These are phyloP conservation scores for Lichtheimia ornata DNA, from an alignment of 371 early-diverging fungal genomes.

Conservation along the genomic window DNA sequence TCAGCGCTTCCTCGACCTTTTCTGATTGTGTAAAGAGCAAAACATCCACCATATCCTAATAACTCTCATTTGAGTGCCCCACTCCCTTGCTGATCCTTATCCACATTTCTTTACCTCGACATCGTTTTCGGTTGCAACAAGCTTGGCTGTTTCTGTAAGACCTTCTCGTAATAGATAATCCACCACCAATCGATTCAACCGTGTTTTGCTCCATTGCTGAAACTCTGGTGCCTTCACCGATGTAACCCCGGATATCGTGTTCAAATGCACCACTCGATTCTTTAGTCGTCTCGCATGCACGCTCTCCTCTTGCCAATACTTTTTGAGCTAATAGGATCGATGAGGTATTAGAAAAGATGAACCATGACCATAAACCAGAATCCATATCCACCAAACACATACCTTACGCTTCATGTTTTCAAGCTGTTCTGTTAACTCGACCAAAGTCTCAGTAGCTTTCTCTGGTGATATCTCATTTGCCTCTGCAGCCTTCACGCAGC, in stretches of 20 bases:
- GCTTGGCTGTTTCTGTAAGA: constrained; percentile 72
- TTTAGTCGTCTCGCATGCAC: constrained; percentile 66
- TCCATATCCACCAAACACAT: neutral
- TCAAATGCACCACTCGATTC: constrained; percentile 76
- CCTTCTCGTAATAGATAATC: constrained; percentile 94
- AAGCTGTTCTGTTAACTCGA: constrained; percentile 65
- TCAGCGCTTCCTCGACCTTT: constrained; percentile 77
- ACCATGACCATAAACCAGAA: no score
- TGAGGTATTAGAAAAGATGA: no score
- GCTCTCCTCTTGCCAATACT: constrained; percentile 77
- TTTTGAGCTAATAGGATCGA: no score
- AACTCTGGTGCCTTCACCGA: constrained; percentile 68
- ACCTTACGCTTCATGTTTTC: constrained; percentile 77
- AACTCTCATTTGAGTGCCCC: neutral
- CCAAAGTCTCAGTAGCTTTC: constrained; percentile 57
- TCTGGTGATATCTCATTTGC: constrained; percentile 37
- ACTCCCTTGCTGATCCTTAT: neutral
- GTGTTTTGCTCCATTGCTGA: constrained; percentile 77
- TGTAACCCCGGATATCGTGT: constrained; percentile 63
- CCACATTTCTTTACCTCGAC: constrained; percentile 67
- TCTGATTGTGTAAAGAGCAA: constrained; percentile 83
- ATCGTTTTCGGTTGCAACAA: constrained; percentile 59
- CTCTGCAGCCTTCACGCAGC: constrained; percentile 33
- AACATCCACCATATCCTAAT: constrained; percentile 85
- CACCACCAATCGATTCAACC: constrained; percentile 85